These are phyloP conservation scores for Asclepias syriaca DNA, from an alignment of 257 asterid genomes.

Conservation along the genomic window DNA sequence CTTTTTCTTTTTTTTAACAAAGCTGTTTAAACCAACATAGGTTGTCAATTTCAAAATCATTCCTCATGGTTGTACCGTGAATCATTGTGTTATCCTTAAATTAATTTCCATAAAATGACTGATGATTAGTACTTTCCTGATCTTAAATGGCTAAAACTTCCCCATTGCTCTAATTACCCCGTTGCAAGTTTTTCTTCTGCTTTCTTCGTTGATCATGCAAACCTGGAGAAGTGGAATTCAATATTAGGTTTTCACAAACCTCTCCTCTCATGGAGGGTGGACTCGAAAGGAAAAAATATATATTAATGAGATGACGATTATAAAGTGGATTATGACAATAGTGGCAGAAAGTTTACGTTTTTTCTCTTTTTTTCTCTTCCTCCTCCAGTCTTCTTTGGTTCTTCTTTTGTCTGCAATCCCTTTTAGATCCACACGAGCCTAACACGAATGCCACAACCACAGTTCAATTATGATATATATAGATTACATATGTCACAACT, in stretches of 20 bases:
- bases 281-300: neutral
- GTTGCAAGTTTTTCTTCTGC: slow-evolving; percentile 33
- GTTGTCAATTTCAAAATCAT: neutral
- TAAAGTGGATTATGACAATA: neutral
- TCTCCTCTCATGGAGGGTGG: neutral
- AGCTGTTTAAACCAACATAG: neutral
- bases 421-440: slow-evolving; percentile 24
- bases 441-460: neutral
- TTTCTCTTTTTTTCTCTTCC: slow-evolving; percentile 43
- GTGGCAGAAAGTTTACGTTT: slow-evolving; percentile 26
- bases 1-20: neutral
- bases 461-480: neutral
- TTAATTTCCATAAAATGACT: neutral
- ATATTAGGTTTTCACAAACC: neutral
- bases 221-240: slow-evolving; percentile 23
- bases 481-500: neutral
- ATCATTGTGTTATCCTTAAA: neutral
- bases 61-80: neutral
- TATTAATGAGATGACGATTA: neutral
- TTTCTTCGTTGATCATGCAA: slow-evolving; percentile 38
- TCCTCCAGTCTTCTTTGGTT: slow-evolving; percentile 28
- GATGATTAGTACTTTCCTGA: neutral
- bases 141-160: neutral
- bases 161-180: slow-evolving; percentile 17
- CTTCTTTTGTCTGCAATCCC: slow-evolving; percentile 32